Conservation (phyloP, 306 rosid species). For the Purshia tridentata region DNA sequence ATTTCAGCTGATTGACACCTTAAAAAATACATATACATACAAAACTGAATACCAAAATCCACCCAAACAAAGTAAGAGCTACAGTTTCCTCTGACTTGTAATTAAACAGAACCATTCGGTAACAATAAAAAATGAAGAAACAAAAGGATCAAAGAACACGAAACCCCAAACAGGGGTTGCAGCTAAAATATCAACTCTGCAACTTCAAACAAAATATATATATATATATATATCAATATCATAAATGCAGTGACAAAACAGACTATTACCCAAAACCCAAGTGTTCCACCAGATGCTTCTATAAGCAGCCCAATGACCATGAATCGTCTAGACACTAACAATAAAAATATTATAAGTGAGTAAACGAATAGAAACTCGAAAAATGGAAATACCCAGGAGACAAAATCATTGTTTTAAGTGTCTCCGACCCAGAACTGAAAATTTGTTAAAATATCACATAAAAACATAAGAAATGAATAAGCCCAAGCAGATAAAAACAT, state of each 20-base stretch:
- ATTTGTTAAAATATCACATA: conserved; percentile 20
- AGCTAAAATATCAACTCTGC: conserved; percentile 26
- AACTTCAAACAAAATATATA: conserved; percentile 22
- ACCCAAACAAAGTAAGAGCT: conserved; percentile 11
- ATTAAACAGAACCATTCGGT: conserved; percentile 25
- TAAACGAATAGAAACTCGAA: conserved; percentile 32
- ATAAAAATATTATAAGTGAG: background rate
- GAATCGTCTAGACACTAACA: conserved; percentile 27
- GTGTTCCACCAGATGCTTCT: conserved; percentile 29
- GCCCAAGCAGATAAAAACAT: conserved; percentile 51
- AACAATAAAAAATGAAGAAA: conserved; percentile 16
- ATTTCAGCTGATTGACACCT: conserved; percentile 32
- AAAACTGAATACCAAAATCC: conserved; percentile 6
- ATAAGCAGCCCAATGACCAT: conserved; percentile 44
- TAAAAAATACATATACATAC: conserved; percentile 3
- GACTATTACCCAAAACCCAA: conserved; percentile 24
- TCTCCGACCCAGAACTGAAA: conserved; percentile 48
- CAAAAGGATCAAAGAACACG: conserved; percentile 22
- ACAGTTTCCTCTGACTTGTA: conserved; percentile 27
- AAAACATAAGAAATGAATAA: conserved; percentile 30
- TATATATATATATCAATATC: background rate
- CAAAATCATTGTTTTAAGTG: conserved; percentile 49
- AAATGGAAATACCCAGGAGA: conserved; percentile 60
- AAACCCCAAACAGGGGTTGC: conserved; percentile 28
- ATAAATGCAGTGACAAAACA: conserved; percentile 41